Base-by-base conservation (phyloP, 139 green algal species). In the Chlorella sp. region DNA sequence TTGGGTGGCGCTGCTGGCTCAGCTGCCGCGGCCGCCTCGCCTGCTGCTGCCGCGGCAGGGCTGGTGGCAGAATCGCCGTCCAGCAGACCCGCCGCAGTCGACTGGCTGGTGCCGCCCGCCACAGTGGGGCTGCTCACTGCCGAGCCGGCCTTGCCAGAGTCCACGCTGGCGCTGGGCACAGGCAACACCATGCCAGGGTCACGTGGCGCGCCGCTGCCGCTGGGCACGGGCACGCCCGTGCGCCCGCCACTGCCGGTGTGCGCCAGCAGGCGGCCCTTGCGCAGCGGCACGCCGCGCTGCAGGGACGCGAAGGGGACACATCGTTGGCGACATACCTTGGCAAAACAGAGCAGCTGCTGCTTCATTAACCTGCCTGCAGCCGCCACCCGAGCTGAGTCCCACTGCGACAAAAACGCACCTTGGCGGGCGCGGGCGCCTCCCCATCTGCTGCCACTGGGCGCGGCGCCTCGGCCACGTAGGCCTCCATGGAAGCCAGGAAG, bases 401-500 rank as follows among this genome's bases (percentile, higher is more conserved):
- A 55, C 7, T 55, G 7, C 44, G 11, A 11, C 44, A 38, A 32
- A 1, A 18, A 12, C 60, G 44, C 7, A 73, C 80, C 80, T 41
- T 67, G 25, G 44, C 17, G 68, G 51, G 20, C 0, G 39, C 63
- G 4, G 63, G n/a, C 6, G 72, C 60, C 28, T 41, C 63, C 0
- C 28, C 63, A 1, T 85, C 39, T 1, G 44, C 38, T 13, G 82
- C 23, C 21, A 82, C 34, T 12, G 41, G 36, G 26, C 79, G 28
- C 16, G 57, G 68, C 36, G 73, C 86, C 15, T 87, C 78, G 0
- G 26, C 51, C 57, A 86, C 25, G 68, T 98, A 98, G 38, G 96
- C 92, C 85, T 98, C 93, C 95, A 99, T 97, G 28, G 92, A 93
- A 6, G 82, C 76, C 56, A 98, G 76, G 88, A 99, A 99, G 87